Percentiles rank a stretch among this genome's conserved stretches.
Evolutionary conservation across 176 grass and related monocot species (phyloP).

Genomic region (Musa schizocarpa): DNA sequence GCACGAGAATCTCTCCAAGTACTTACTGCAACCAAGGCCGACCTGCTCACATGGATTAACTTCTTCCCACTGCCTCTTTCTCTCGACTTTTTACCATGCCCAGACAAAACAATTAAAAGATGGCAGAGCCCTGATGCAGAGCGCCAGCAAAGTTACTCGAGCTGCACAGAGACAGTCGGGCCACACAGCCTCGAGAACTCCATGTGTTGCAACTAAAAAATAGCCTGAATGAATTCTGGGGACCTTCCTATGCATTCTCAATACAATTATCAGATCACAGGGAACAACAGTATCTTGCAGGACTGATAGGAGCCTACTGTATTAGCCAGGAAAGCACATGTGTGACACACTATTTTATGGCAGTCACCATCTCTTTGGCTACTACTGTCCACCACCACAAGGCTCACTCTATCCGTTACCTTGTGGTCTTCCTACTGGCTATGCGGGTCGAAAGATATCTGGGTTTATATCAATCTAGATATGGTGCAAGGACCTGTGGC

Average conservation of each 20-base stretch:
- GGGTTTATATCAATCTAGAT: too few species aligned
- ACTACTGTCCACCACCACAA: too few species aligned
- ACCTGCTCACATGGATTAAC: background rate
- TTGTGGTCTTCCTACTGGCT: too few species aligned
- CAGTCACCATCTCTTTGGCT: background rate
- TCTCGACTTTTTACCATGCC: constrained; percentile 2
- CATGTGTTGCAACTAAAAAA: background rate
- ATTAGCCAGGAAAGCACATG: constrained; percentile 5
- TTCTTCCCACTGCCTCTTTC: background rate
- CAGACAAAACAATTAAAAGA: constrained; percentile 15
- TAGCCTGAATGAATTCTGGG: background rate
- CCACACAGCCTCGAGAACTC: constrained; percentile 5
- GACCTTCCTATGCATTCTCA: background rate
- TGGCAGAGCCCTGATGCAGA: constrained; percentile 7
- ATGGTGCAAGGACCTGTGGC: too few species aligned
- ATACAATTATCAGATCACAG: background rate
- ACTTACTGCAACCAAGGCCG: background rate
- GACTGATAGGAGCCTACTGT: background rate
- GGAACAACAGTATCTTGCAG: constrained; percentile 1
- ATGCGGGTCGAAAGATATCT: too few species aligned
- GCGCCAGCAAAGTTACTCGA: constrained; percentile 2
- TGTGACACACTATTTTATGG: background rate
- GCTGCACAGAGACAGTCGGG: background rate
- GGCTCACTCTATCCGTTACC: background rate
- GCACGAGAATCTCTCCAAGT: background rate